Percentiles rank a stretch among this genome's conserved stretches.
Evolutionary conservation across 257 asterid species (phyloP).

Genomic region (Lycium ferocissimum): DNA sequence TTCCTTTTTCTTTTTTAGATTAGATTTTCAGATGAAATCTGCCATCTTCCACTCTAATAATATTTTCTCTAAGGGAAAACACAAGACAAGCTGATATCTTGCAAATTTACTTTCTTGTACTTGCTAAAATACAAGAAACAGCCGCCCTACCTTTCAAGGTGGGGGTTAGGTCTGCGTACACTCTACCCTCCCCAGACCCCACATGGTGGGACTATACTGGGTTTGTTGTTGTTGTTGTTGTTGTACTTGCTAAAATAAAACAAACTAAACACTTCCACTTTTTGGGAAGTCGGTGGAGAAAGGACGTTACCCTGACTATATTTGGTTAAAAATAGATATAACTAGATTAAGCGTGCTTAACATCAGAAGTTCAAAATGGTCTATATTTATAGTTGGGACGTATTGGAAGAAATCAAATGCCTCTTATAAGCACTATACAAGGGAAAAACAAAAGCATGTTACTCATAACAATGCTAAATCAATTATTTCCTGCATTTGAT

Average conservation of each 20-base stretch:
- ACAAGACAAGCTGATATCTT: not conserved
- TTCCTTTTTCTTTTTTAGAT: not conserved
- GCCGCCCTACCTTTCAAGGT: too few species aligned
- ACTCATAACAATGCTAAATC: conserved; percentile 6
- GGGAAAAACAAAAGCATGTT: not conserved
- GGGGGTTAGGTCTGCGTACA: too few species aligned
- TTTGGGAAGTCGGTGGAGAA: conserved; percentile 27
- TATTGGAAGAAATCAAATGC: conserved; percentile 12
- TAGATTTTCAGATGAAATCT: not conserved
- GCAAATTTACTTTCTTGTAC: not conserved
- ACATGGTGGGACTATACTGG: too few species aligned
- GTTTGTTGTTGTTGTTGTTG: too few species aligned
- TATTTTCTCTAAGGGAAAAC: not conserved
- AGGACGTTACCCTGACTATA: not conserved
- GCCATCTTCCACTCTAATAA: not conserved
- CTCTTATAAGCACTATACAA: not conserved
- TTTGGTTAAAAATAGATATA: not conserved
- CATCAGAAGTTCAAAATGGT: not conserved
- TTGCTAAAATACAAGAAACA: not conserved
- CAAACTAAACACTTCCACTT: not conserved
- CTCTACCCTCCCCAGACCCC: too few species aligned
- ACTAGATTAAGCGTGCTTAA: conserved; percentile 5
- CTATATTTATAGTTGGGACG: conserved; percentile 6
- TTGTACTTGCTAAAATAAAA: not conserved
- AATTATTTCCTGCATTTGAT: conserved; percentile 14